Conservation (phyloP, 306 rosid species). For the Rosa lucieae region DNA sequence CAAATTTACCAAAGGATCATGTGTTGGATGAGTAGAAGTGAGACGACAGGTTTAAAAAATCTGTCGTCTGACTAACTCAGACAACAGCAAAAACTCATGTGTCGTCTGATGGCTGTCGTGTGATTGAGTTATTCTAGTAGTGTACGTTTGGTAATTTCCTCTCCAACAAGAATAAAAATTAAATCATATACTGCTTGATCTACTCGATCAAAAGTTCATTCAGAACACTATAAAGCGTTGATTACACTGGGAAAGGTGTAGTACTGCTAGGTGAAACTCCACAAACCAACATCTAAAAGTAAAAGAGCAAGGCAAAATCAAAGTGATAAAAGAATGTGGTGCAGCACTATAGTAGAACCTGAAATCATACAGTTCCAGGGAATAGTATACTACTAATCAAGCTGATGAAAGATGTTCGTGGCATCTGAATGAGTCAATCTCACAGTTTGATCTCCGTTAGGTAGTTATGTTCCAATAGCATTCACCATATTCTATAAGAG, state of each 20-base stretch:
- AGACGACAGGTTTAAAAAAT: too few species aligned
- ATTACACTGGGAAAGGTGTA: slow-evolving; percentile 74
- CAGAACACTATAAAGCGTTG: slow-evolving; percentile 63
- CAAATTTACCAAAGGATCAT: too few species aligned
- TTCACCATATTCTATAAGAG: too few species aligned
- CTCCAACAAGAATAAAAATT: too few species aligned
- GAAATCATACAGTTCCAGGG: slow-evolving; percentile 89
- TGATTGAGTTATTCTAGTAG: too few species aligned
- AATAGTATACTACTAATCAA: slow-evolving; percentile 23
- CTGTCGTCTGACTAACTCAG: too few species aligned
- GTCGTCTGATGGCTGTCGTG: too few species aligned
- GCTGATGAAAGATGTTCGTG: not conserved
- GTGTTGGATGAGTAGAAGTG: too few species aligned
- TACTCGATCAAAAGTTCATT: not conserved
- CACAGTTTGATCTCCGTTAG: not conserved
- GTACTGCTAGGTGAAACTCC: slow-evolving; percentile 59
- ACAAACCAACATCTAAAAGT: slow-evolving; percentile 70
- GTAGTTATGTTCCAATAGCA: too few species aligned
- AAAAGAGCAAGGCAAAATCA: slow-evolving; percentile 54
- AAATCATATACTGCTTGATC: too few species aligned
- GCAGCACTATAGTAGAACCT: slow-evolving; percentile 52
- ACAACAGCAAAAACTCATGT: too few species aligned
- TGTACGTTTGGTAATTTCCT: too few species aligned
- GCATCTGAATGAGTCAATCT: not conserved
- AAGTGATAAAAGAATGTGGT: slow-evolving; percentile 19